These are phyloP conservation scores for Pseudotsuga menziesii DNA, from an alignment of 75 land plant species.

Conservation along the genomic window DNA sequence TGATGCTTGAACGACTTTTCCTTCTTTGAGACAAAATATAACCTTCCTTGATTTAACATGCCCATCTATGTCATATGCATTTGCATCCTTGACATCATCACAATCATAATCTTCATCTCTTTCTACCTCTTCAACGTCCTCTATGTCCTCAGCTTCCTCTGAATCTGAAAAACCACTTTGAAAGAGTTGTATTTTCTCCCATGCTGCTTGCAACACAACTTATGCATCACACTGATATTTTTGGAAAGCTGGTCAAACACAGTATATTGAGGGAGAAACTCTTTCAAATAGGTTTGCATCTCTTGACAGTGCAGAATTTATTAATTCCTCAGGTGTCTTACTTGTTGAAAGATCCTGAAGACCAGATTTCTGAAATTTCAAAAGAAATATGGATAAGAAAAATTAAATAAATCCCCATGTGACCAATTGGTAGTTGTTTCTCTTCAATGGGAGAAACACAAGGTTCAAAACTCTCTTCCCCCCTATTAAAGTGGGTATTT, in stretches of 20 bases:
- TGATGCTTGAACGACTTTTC: constrained; percentile 6
- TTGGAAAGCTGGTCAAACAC: constrained; percentile 77
- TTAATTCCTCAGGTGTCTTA: constrained; percentile 97
- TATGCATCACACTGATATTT: constrained; percentile 94
- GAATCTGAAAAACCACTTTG: constrained; percentile 63
- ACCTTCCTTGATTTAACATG: constrained; percentile 12
- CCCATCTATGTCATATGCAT: constrained; percentile 27
- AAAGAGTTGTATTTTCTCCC: constrained; percentile 70
- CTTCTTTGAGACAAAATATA: constrained; percentile 8
- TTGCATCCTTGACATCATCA: constrained; percentile 77
- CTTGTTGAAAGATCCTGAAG: constrained; percentile 94
- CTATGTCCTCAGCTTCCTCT: constrained; percentile 54
- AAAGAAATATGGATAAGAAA: background rate
- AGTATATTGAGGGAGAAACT: constrained; percentile 93
- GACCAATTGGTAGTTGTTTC: no score
- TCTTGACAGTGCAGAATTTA: constrained; percentile 88
- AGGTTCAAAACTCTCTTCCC: no score
- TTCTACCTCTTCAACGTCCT: constrained; percentile 71
- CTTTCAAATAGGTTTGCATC: constrained; percentile 92
- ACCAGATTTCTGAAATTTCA: constrained; percentile 73
- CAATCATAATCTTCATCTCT: constrained; percentile 74
- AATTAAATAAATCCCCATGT: background rate
- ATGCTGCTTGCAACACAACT: constrained; percentile 67
- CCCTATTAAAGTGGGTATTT: no score
- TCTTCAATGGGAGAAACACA: no score